Percentiles rank a stretch among this genome's conserved stretches.
phyloP scores from a whole-genome alignment of 306 rosid species.

The Canavalia ensiformis region DNA sequence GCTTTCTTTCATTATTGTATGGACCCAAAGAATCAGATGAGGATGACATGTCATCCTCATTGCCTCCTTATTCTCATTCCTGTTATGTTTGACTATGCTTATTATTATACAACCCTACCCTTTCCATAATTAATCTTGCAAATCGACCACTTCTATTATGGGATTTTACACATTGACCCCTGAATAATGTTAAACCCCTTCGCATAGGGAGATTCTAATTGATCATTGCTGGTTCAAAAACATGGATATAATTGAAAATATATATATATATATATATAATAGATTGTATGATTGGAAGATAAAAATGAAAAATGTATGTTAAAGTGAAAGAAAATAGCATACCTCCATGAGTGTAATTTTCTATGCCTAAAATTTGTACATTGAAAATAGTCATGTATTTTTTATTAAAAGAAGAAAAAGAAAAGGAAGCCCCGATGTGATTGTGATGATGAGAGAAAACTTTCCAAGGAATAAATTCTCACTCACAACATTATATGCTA shows the following conservation, averaged over 20 bases:
- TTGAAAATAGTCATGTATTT: not conserved
- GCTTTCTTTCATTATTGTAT: slow-evolving; percentile 3
- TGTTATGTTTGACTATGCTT: slow-evolving; percentile 35
- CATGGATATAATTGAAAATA: too few species aligned
- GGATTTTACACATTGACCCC: slow-evolving; percentile 5
- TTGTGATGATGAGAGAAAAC: slow-evolving; percentile 43
- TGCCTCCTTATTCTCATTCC: slow-evolving; percentile 42
- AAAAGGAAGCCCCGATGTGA: slow-evolving; percentile 18
- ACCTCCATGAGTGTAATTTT: slow-evolving; percentile 29
- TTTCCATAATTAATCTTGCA: not conserved
- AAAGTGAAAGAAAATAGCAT: slow-evolving; percentile 1
- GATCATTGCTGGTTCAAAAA: too few species aligned
- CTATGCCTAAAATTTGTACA: slow-evolving; percentile 39
- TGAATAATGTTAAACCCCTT: not conserved
- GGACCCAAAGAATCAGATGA: slow-evolving; percentile 58
- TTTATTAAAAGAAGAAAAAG: not conserved
- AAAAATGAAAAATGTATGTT: too few species aligned
- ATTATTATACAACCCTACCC: not conserved
- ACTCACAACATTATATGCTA: slow-evolving; percentile 46
- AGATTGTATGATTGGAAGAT: too few species aligned
- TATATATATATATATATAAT: too few species aligned
- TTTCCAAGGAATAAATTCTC: slow-evolving; percentile 50
- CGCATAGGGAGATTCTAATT: too few species aligned
- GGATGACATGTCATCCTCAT: slow-evolving; percentile 56
- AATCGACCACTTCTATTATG: not conserved